Evolutionary conservation across 2,329 filamentous ascomycete genomes (phyloP).

Genomic region (Fonsecaea pedrosoi): DNA sequence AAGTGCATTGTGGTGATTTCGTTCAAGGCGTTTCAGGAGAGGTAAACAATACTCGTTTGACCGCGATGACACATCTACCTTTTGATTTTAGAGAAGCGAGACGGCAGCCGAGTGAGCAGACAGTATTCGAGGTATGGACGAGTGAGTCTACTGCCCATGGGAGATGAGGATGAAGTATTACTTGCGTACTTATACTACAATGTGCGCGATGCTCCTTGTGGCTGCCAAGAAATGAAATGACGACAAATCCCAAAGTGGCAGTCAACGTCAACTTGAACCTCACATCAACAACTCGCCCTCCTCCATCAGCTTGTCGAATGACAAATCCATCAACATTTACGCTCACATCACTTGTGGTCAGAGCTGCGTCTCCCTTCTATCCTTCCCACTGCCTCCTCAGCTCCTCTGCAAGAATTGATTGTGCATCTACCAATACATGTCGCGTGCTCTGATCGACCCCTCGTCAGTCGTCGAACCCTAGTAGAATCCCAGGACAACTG

Average conservation of each 20-base stretch:
- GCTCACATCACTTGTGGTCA: not conserved
- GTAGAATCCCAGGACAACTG: not conserved
- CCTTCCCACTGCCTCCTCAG: not conserved
- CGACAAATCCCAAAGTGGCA: not conserved
- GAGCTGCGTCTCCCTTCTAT: not conserved
- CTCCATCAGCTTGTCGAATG: not conserved
- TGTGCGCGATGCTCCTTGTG: not conserved
- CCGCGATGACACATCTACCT: not conserved
- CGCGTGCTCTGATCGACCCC: not conserved
- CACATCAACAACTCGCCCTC: not conserved
- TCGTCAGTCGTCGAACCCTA: slow-evolving; percentile 3
- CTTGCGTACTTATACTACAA: too few species aligned
- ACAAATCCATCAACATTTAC: not conserved
- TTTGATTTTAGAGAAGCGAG: not conserved
- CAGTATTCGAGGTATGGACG: not conserved
- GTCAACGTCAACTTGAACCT: not conserved
- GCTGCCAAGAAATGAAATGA: slow-evolving; percentile 3
- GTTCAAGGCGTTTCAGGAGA: not conserved
- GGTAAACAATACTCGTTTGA: not conserved
- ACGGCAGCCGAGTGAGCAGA: not conserved
- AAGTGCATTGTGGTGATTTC: not conserved
- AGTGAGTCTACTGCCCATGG: not conserved
- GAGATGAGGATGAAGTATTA: not conserved
- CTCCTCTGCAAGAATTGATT: not conserved
- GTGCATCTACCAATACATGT: not conserved